Conservation (phyloP, 2,329 filamentous ascomycete genomes). For the Penicillium frequentans region DNA sequence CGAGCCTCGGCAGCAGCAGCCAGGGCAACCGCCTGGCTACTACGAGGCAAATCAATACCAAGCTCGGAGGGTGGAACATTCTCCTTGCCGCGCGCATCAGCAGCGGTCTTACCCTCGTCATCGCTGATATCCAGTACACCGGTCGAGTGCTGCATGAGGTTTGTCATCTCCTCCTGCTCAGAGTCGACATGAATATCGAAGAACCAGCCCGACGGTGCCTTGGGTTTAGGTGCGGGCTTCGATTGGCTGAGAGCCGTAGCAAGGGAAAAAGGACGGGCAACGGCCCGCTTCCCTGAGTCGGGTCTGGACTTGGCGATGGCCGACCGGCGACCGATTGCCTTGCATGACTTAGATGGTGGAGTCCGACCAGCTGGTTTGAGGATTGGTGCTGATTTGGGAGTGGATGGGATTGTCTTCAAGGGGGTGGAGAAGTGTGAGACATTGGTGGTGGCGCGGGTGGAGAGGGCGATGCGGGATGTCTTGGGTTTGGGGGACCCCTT, state of each 20-base stretch:
- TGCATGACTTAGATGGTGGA: slow-evolving; percentile 69
- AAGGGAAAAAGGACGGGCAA: slow-evolving; percentile 72
- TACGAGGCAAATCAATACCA: slow-evolving; percentile 61
- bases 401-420: slow-evolving; percentile 33
- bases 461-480: slow-evolving; percentile 41
- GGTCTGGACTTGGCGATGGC: slow-evolving; percentile 66
- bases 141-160: slow-evolving; percentile 87
- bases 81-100: slow-evolving; percentile 76
- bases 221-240: slow-evolving; percentile 54
- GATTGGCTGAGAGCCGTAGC: slow-evolving; percentile 67
- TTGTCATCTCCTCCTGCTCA: slow-evolving; percentile 85
- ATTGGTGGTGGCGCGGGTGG: slow-evolving; percentile 21
- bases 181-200: slow-evolving; percentile 96
- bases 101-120: slow-evolving; percentile 65
- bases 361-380: slow-evolving; percentile 78
- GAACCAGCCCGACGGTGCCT: slow-evolving; percentile 62
- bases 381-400: slow-evolving; percentile 53
- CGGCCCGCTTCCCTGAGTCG: slow-evolving; percentile 58
- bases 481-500: slow-evolving; percentile 52
- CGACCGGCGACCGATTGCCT: slow-evolving; percentile 68
- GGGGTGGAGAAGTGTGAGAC: slow-evolving; percentile 26
- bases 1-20: slow-evolving; percentile 27
- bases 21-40: slow-evolving; percentile 17
- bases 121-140: slow-evolving; percentile 84
- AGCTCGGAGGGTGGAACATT: slow-evolving; percentile 72